Evolutionary conservation across 2,329 filamentous ascomycete species (phyloP).

Genomic region (Pestalotiopsis sp.): DNA sequence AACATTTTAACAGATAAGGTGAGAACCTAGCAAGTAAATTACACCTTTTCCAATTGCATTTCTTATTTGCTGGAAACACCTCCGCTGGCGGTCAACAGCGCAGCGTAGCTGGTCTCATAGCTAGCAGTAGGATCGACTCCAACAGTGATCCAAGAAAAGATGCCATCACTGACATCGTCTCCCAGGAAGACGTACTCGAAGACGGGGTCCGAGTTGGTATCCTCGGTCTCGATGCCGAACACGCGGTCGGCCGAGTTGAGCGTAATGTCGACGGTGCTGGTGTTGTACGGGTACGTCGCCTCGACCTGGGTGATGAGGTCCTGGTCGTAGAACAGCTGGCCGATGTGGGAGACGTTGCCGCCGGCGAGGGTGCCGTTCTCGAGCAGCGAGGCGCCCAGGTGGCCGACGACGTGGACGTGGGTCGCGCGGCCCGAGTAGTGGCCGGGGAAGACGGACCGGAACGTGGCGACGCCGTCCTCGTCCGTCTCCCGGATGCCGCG

Average conservation of each 20-base stretch:
- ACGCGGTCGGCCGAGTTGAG: background rate
- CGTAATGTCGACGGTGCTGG: constrained; percentile 1
- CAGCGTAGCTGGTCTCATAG: background rate
- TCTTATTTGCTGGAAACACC: background rate
- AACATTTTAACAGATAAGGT: too few species aligned
- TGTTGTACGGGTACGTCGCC: constrained; percentile 6
- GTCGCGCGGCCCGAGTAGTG: constrained; percentile 34
- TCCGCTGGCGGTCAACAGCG: background rate
- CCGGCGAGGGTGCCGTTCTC: constrained; percentile 46
- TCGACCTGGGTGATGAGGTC: constrained; percentile 45
- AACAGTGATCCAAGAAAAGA: constrained; percentile 11
- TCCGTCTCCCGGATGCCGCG: constrained; percentile 34
- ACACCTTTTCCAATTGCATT: background rate
- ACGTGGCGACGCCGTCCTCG: background rate
- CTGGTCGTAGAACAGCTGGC: constrained; percentile 70
- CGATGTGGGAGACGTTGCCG: constrained; percentile 56
- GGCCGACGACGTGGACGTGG: constrained; percentile 52
- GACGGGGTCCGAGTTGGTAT: constrained; percentile 8
- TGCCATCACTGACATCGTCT: constrained; percentile 1
- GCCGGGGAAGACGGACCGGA: background rate
- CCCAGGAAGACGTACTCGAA: constrained; percentile 10
- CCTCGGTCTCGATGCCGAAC: background rate
- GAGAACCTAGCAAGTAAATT: too few species aligned
- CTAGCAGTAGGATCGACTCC: constrained; percentile 1
- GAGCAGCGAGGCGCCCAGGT: constrained; percentile 37